Evolutionary conservation across 2,329 filamentous ascomycete species (phyloP).

Genomic region (Gnomoniopsis sp.): DNA sequence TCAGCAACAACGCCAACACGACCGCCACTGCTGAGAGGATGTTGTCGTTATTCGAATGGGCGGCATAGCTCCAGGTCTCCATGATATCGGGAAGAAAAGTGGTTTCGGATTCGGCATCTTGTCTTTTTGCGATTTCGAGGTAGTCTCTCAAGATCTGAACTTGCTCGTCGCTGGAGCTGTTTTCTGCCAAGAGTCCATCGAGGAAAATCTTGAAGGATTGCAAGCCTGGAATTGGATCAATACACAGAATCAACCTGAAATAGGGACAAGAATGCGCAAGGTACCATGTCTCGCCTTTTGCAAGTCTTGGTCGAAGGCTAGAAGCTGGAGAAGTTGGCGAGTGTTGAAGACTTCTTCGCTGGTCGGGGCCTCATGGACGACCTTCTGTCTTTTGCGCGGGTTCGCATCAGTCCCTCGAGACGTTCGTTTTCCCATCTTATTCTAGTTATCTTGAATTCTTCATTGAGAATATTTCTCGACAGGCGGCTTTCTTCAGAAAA

Average conservation of each 20-base stretch:
- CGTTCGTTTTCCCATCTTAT: conserved; percentile 13
- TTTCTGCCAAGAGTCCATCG: conserved; percentile 57
- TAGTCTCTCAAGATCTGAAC: conserved; percentile 65
- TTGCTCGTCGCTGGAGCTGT: conserved; percentile 45
- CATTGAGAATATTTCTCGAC: background rate
- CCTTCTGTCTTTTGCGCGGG: conserved; percentile 52
- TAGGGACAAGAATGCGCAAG: background rate
- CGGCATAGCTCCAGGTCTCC: conserved; percentile 83
- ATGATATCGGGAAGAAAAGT: conserved; percentile 75
- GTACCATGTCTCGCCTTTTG: conserved; percentile 63
- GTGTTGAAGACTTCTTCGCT: conserved; percentile 60
- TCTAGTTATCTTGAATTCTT: background rate
- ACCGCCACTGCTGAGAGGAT: conserved; percentile 78
- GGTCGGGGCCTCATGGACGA: conserved; percentile 54
- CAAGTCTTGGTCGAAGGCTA: conserved; percentile 69
- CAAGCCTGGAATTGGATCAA: conserved; percentile 44
- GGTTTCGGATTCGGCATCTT: conserved; percentile 52
- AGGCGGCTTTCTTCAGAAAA: background rate
- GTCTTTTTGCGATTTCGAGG: conserved; percentile 54
- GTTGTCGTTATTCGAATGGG: conserved; percentile 74
- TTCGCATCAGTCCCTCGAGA: conserved; percentile 34
- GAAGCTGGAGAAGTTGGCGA: conserved; percentile 64
- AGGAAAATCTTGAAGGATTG: conserved; percentile 70
- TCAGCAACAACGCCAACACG: conserved; percentile 76
- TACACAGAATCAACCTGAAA: background rate